Base-by-base conservation (phyloP, 2,329 filamentous ascomycete genomes). In the Botrytis byssoidea region DNA sequence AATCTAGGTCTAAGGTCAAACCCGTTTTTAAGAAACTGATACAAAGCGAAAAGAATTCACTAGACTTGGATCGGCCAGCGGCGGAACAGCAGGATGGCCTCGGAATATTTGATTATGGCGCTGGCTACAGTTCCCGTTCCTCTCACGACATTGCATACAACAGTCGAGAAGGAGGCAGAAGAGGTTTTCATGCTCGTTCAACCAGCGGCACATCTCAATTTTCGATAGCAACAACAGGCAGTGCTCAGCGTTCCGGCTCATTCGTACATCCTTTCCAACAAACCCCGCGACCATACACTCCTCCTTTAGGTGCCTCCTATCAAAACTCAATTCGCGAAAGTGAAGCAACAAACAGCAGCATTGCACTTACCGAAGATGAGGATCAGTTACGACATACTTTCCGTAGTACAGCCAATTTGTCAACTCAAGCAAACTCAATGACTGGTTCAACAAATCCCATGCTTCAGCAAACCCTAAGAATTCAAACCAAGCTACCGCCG, bases 251-350 rank as follows among this genome's bases (percentile, higher is more conserved):
- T 35, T 74, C 79, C 42, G 81, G 78, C 68, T 80, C 84, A 46
- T 91, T 91, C 78, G 85, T 90, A 32, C 89, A 91, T 79, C 89
- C 89, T 40, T 91, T 90, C 77, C 88, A 90, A 79, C 89, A 91
- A 82, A 90, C 85, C 14, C 89, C 89, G 46, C 85, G 88, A 59
- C 88, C 88, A 1, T 87, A 88, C 64, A 90, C 88, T 74, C 88
- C 89, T 69, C 88, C 88, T 14, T 78, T 89, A 74, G 75, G 74
- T 59, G 69, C 74, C 25, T 86, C 87, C 37, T 89, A 89, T 79
- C 85, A 87, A 76, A 88, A 87, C 80, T 88, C 88, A 12, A 81
- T 87, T 61, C 84, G 85, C 51, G 81, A 79, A 66, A 85, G 87
- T 77, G 88, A 89, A 71, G 87, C 85, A 78, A 88, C 75, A 65